A percentile compares a stretch with the other conserved stretches of the same genome.
phyloP scores from a whole-genome alignment of 225 moss, liverwort and hornwort genomes.

The Sphagnum tenellum region DNA sequence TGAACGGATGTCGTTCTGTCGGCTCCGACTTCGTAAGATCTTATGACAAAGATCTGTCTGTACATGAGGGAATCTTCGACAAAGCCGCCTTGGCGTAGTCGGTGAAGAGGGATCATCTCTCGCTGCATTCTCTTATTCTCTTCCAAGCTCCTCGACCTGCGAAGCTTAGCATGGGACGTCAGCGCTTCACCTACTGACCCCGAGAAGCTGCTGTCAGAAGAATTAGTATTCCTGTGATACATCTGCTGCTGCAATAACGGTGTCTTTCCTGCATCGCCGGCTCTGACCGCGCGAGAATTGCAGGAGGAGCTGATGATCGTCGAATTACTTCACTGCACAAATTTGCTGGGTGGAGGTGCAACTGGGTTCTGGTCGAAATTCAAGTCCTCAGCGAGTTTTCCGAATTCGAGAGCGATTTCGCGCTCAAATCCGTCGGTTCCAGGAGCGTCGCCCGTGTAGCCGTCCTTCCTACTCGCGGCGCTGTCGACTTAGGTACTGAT shows the following conservation, averaged over 20 bases:
- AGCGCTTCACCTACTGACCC: not conserved
- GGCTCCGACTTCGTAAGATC: conserved; percentile 23
- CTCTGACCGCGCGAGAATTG: not conserved
- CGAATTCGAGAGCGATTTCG: conserved; percentile 3
- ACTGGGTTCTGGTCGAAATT: not conserved
- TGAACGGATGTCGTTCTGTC: conserved; percentile 17
- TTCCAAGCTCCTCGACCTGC: not conserved
- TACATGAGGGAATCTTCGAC: conserved; percentile 12
- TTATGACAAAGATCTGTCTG: conserved; percentile 18
- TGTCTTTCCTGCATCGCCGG: too few relatives aligned
- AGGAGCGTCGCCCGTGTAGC: conserved; percentile 2
- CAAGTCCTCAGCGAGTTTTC: conserved; percentile 1
- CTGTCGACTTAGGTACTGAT: too few relatives aligned
- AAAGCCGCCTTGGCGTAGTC: conserved; percentile 8
- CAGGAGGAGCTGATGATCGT: not conserved
- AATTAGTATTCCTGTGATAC: not conserved
- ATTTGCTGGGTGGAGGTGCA: not conserved
- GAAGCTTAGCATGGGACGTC: conserved; percentile 2
- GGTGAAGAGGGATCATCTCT: conserved; percentile 18
- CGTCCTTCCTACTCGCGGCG: too few relatives aligned
- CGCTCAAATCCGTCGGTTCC: conserved; percentile 5
- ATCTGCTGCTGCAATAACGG: not conserved
- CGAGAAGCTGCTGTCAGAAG: not conserved
- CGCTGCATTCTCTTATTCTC: conserved; percentile 13
- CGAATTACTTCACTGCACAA: not conserved